A percentile compares a stretch with the other conserved stretches of the same genome.
Evolutionary conservation across 768 basidiomycete genomes (phyloP).

Genomic region (Ramaria sp.): DNA sequence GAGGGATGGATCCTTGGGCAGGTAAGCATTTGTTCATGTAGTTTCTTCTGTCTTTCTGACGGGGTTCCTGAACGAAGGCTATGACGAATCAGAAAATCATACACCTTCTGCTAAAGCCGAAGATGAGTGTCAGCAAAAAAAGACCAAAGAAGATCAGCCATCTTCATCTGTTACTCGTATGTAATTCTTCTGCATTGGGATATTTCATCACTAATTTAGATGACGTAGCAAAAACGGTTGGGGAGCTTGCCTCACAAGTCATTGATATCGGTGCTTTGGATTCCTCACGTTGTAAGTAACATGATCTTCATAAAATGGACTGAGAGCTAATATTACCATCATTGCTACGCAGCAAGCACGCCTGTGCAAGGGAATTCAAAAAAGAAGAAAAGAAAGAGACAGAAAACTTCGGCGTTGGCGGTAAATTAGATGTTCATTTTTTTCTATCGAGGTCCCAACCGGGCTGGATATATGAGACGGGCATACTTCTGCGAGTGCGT

Average conservation of each 20-base stretch:
- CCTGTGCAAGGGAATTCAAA: slow-evolving; percentile 17
- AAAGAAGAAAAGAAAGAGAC: slow-evolving; percentile 24
- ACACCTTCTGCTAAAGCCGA: neutral
- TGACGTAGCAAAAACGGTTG: slow-evolving; percentile 23
- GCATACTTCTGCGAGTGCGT: too few relatives aligned
- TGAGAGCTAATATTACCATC: slow-evolving; percentile 1
- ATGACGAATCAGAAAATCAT: slow-evolving; percentile 5
- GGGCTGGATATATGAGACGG: too few relatives aligned
- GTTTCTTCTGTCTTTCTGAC: neutral
- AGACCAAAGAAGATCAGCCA: neutral
- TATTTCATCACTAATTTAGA: slow-evolving; percentile 6
- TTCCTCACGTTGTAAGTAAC: slow-evolving; percentile 13
- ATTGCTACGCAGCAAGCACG: slow-evolving; percentile 15
- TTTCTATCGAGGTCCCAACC: too few relatives aligned
- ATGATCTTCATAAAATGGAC: neutral
- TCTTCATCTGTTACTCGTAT: slow-evolving; percentile 13
- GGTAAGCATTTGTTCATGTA: neutral
- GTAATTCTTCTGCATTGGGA: slow-evolving; percentile 12
- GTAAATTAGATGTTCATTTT: too few relatives aligned
- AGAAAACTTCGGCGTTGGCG: too few relatives aligned
- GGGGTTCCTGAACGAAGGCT: neutral
- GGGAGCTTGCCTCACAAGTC: slow-evolving; percentile 10
- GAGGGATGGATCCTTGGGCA: slow-evolving; percentile 9
- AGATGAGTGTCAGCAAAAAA: neutral
- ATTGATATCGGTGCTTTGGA: slow-evolving; percentile 10